Evolutionary conservation across 805 yeast genomes (phyloP), one percentile per base, ranked within the genome.

Genomic region (Scheffersomyces spartinae): DNA sequence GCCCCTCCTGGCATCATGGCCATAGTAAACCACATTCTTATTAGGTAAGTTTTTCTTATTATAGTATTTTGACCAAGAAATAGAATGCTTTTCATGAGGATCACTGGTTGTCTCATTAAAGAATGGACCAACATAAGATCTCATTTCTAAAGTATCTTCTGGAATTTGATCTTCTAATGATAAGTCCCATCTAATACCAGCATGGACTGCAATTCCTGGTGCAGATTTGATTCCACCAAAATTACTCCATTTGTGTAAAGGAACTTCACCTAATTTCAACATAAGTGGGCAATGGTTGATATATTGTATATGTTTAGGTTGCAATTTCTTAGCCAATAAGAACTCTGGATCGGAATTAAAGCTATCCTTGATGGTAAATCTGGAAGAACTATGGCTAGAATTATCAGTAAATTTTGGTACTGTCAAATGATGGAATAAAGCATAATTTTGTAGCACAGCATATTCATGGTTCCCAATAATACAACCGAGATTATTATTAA

Each of bases 401-500:
- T 26, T 19, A 10, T 26, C 23, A 11, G 26, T 39, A 35, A 54
- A 47, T 21, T 28, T 36, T 13, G 66, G 58, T 16, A 46, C 39
- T 20, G 39, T 38, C 28, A 72, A 49, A 14, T 68, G 66, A 47
- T 73, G 85, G 39, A 56, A 64, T 31, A 52, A 69, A 13, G 76
- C 71, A 42, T 83, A 83, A 40, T 74, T 55, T 28, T 72, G 64
- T 36, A 86, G 43, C 7, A 79, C 67, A 32, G 73, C 74, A 33
- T 76, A 62, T 49, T 86, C 97, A 49, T 88, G 95, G 55, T 86
- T 86, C 0, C 97, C 96, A 31, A 91, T 55, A 3, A 86, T 71
- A 44, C 94, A 85, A 27, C 70, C 73, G 9, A 81, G 66, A 9
- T 68, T 55, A 36, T 73, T 45, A 13, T 69, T 55, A 17, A 75